Evolutionary conservation across 371 early-diverging fungal genomes (phyloP).

Genomic region (Sporodiniella umbellata): DNA sequence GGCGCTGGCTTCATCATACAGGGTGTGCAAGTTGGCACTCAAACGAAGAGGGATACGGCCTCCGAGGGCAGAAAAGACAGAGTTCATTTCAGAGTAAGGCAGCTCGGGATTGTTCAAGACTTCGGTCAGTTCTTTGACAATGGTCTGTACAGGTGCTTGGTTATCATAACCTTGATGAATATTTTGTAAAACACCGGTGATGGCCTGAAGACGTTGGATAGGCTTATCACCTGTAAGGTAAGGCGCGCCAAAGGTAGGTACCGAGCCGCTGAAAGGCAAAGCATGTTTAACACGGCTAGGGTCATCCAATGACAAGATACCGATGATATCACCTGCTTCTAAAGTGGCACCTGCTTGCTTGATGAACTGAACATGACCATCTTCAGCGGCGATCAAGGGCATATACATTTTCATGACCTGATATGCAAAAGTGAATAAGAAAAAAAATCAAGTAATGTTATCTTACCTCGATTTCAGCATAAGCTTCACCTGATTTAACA

Average conservation of each 20-base stretch:
- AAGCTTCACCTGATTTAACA: constrained; percentile 86
- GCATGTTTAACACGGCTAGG: constrained; percentile 90
- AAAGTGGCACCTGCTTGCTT: constrained; percentile 89
- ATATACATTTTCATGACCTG: constrained; percentile 99
- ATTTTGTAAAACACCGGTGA: constrained; percentile 61
- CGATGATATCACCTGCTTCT: constrained; percentile 91
- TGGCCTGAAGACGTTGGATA: constrained; percentile 76
- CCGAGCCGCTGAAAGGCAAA: constrained; percentile 81
- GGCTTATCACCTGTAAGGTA: constrained; percentile 75
- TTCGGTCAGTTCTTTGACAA: constrained; percentile 74
- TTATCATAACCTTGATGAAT: constrained; percentile 90
- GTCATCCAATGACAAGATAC: constrained; percentile 88
- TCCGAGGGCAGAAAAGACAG: constrained; percentile 79
- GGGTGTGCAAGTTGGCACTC: constrained; percentile 52
- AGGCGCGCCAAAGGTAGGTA: constrained; percentile 77
- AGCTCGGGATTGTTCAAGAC: constrained; percentile 76
- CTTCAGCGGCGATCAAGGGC: constrained; percentile 90
- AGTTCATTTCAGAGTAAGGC: constrained; percentile 82
- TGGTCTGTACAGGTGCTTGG: constrained; percentile 61
- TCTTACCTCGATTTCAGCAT: constrained; percentile 95
- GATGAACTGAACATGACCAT: constrained; percentile 86
- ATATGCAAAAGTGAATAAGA: too few relatives aligned
- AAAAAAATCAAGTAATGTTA: too few relatives aligned
- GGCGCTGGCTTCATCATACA: constrained; percentile 35
- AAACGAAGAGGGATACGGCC: constrained; percentile 87